Base-by-base conservation (phyloP, 345 rosid genomes). In the Cardamine occulta region DNA sequence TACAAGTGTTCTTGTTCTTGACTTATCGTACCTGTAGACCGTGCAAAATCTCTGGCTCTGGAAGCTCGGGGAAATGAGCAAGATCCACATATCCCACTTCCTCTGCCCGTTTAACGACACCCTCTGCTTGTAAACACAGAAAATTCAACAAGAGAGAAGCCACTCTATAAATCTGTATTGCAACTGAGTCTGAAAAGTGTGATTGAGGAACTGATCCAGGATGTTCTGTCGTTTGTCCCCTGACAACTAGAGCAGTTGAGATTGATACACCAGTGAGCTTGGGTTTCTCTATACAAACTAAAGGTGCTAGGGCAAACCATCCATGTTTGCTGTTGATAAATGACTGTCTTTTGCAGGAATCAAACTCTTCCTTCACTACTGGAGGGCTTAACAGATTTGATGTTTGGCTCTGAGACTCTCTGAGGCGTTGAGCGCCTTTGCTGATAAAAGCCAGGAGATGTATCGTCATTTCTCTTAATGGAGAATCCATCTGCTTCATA, bases 1-100 rank as follows among this genome's bases (percentile, higher is more conserved):
- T 17, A 35, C 44, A 47, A 45, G 51, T 37, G 15, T 35, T 63
- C 70, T 44, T 42, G 13, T 23, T 42, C 64, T 68, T 23, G 13
- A 63, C 11, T 12, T 55, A 32, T 32, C 59, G 21, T 80, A 94
- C 97, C 97, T 94, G 97, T 70, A 92, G 68, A 35, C 93, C 97
- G 56, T 90, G 99, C 59, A 92, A 84, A 63, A 95, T 92, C 79
- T 92, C 93, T 5, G 93, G 97, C 93, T 92, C 89, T 32, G 99
- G 97, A 62, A 95, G 94, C 88, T 92, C 99, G 0, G 97, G 97
- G 80, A 92, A 85, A 80, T 84, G 86, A 74, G 93, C 86, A 79
- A 92, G 89, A 86, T 90, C 97, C 6, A 92, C 82, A 81, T 85
- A 90, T 49, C 91, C 97, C 79, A 90, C 84, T 72, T 90, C 97